Percentiles rank a stretch among this genome's conserved stretches.
Conservation (phyloP, 2,329 filamentous ascomycete genomes). For the Biscogniauxia marginata region DNA sequence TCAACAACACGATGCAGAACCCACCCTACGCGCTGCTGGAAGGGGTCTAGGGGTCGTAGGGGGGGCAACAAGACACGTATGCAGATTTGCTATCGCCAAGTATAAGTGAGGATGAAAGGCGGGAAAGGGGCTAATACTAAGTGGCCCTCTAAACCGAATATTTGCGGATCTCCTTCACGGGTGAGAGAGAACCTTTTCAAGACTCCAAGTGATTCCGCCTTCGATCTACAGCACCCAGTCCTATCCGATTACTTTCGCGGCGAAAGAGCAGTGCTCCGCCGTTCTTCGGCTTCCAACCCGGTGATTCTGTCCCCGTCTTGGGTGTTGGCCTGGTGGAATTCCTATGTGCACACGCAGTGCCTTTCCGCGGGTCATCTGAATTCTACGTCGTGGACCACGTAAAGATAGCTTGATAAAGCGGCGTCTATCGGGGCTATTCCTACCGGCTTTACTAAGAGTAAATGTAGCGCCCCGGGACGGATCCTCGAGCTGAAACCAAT, state of each 20-base stretch:
- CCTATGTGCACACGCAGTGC: background rate
- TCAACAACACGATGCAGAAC: too few relatives aligned
- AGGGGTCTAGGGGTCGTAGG: background rate
- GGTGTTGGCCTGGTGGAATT: background rate
- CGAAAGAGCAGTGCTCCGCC: background rate
- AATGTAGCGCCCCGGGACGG: background rate
- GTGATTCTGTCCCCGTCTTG: background rate
- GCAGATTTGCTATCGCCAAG: background rate
- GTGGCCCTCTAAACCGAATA: background rate
- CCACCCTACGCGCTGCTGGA: too few relatives aligned
- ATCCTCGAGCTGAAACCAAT: background rate
- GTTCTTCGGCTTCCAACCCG: background rate
- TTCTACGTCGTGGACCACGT: background rate
- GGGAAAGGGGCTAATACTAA: background rate
- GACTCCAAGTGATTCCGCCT: background rate
- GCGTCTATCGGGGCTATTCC: background rate
- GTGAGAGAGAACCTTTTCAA: background rate
- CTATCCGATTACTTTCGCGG: background rate
- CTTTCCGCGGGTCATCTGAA: background rate
- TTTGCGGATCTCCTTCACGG: background rate
- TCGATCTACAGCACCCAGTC: background rate
- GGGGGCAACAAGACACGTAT: background rate
- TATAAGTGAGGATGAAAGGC: too few relatives aligned
- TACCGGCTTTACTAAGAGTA: background rate
- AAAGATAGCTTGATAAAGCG: background rate